Conservation (phyloP, 192 early-diverging fungal genomes). For the Funneliformis mosseae region DNA sequence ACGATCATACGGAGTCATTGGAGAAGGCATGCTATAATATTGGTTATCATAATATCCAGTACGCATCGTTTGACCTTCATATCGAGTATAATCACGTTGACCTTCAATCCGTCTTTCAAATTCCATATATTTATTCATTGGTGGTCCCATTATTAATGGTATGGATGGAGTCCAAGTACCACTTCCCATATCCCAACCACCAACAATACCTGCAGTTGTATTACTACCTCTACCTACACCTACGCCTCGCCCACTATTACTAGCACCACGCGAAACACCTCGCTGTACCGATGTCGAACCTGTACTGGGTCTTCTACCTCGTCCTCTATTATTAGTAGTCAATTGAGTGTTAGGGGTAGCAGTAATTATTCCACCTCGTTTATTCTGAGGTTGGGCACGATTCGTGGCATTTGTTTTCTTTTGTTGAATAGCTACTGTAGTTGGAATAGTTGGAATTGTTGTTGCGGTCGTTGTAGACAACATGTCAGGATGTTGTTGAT, state of each 20-base stretch:
- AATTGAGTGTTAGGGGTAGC: not conserved
- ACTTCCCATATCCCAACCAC: slow-evolving; percentile 27
- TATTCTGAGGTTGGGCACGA: not conserved
- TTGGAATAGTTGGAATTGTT: not conserved
- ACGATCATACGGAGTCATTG: slow-evolving; percentile 30
- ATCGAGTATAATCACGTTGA: slow-evolving; percentile 29
- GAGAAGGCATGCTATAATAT: slow-evolving; percentile 30
- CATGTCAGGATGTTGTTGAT: slow-evolving; percentile 36
- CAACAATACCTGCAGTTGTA: slow-evolving; percentile 15
- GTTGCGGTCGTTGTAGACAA: not conserved
- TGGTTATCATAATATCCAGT: slow-evolving; percentile 34
- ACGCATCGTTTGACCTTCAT: slow-evolving; percentile 28
- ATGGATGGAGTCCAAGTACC: slow-evolving; percentile 3
- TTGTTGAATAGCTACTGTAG: slow-evolving; percentile 15
- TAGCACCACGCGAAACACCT: slow-evolving; percentile 13
- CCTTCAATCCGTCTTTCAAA: slow-evolving; percentile 33
- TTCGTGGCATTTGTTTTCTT: slow-evolving; percentile 27
- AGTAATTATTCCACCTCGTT: slow-evolving; percentile 11
- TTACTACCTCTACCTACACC: slow-evolving; percentile 23
- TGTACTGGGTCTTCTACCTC: slow-evolving; percentile 28
- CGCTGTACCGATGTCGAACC: slow-evolving; percentile 15
- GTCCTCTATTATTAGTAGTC: slow-evolving; percentile 7
- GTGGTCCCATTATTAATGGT: slow-evolving; percentile 13
- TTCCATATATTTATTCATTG: slow-evolving; percentile 29
- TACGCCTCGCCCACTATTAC: slow-evolving; percentile 17